Evolutionary conservation across 768 basidiomycete genomes (phyloP).

Genomic region (Boletus fagicola): DNA sequence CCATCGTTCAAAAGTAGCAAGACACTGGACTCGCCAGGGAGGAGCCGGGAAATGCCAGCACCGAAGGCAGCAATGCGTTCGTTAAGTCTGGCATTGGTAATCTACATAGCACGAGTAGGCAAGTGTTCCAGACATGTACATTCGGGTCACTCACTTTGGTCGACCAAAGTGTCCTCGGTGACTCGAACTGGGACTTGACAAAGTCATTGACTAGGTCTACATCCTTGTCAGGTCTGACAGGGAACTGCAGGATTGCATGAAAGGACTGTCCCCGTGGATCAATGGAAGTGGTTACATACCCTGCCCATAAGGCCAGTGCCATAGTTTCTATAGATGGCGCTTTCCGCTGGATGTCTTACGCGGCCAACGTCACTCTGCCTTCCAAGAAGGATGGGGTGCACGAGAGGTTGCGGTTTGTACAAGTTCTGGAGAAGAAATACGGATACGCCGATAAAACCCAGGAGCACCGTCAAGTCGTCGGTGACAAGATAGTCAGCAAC

Average conservation of each 20-base stretch:
- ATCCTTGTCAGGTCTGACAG: slow-evolving; percentile 69
- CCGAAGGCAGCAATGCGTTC: slow-evolving; percentile 70
- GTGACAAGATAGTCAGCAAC: slow-evolving; percentile 63
- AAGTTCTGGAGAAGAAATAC: slow-evolving; percentile 75
- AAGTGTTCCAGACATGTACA: background rate
- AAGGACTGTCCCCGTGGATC: background rate
- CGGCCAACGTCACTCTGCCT: slow-evolving; percentile 87
- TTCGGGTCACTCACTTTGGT: slow-evolving; percentile 51
- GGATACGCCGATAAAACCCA: slow-evolving; percentile 72
- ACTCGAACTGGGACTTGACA: slow-evolving; percentile 62
- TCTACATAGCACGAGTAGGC: slow-evolving; percentile 40
- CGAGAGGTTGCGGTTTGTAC: slow-evolving; percentile 79
- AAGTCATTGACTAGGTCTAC: slow-evolving; percentile 65
- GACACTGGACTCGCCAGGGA: slow-evolving; percentile 61
- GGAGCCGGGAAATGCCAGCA: slow-evolving; percentile 62
- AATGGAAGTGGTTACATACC: slow-evolving; percentile 43
- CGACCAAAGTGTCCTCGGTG: slow-evolving; percentile 74
- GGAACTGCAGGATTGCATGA: slow-evolving; percentile 51
- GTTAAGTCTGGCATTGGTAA: slow-evolving; percentile 69
- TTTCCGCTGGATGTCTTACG: slow-evolving; percentile 78
- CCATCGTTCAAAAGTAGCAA: slow-evolving; percentile 78
- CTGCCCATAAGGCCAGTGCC: slow-evolving; percentile 79
- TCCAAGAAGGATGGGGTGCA: slow-evolving; percentile 91
- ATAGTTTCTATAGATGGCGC: slow-evolving; percentile 89
- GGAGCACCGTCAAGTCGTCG: slow-evolving; percentile 76